Percentiles rank a stretch among this genome's conserved stretches.
Conservation (phyloP, 352 stramenopile species). For the Globisporangium cederbergense region DNA sequence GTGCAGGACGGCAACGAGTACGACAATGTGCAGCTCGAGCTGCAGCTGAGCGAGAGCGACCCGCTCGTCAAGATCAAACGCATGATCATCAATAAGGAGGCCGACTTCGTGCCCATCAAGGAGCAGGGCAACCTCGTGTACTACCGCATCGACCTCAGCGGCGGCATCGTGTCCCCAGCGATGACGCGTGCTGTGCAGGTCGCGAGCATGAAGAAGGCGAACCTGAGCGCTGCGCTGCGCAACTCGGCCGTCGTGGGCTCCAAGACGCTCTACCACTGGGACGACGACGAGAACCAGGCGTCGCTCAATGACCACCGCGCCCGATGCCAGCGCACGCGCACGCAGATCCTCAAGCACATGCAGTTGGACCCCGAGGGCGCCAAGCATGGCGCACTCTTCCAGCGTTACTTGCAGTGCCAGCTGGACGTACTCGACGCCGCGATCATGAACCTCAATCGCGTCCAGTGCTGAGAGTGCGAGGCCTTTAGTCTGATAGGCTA, state of each 20-base stretch:
- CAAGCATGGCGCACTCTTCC: conserved; percentile 18
- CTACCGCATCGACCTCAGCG: conserved; percentile 24
- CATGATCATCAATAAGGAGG: conserved; percentile 42
- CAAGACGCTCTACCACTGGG: conserved; percentile 23
- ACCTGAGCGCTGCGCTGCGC: conserved; percentile 28
- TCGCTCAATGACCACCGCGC: conserved; percentile 15
- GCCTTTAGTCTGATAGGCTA: background rate
- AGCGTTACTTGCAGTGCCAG: conserved; percentile 20
- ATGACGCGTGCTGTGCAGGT: conserved; percentile 34
- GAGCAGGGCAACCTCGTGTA: conserved; percentile 21
- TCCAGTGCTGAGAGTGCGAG: conserved; percentile 8
- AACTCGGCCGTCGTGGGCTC: conserved; percentile 19
- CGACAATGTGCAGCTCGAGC: conserved; percentile 23
- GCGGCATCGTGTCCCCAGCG: conserved; percentile 21
- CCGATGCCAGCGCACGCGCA: conserved; percentile 10
- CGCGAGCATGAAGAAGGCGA: conserved; percentile 30
- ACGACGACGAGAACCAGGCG: conserved; percentile 20
- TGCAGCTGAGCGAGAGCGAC: conserved; percentile 21
- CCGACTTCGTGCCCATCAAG: conserved; percentile 12
- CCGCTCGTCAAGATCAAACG: conserved; percentile 40
- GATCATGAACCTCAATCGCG: conserved; percentile 16
- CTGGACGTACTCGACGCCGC: conserved; percentile 19
- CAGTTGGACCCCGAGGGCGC: conserved; percentile 12
- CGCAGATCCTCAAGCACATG: conserved; percentile 13
- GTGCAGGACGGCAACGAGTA: conserved; percentile 36